Evolutionary conservation across 305 asterid species (phyloP).

Genomic region (Solanum chacoense): DNA sequence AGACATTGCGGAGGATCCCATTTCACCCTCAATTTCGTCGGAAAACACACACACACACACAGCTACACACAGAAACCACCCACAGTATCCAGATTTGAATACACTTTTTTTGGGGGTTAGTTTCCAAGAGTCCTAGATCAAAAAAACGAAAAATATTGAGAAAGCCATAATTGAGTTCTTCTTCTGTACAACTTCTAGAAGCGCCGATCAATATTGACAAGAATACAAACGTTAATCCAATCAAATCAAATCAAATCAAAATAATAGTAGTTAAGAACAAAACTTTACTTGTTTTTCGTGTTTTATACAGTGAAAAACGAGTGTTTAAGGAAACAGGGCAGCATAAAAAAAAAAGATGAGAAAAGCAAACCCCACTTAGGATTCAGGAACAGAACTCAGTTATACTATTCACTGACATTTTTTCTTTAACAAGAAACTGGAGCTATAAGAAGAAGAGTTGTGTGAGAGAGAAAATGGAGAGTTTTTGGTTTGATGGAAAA

Average conservation of each 20-base stretch:
- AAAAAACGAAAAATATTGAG: background rate
- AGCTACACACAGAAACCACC: background rate
- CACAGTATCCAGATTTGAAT: background rate
- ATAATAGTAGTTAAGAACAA: background rate
- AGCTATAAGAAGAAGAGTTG: background rate
- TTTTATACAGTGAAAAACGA: background rate
- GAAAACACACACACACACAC: background rate
- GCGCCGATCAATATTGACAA: background rate
- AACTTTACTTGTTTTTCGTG: background rate
- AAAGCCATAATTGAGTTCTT: background rate
- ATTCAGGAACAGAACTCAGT: background rate
- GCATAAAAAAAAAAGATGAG: background rate
- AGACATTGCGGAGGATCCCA: conserved; percentile 28
- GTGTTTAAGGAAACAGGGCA: background rate
- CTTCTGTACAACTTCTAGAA: background rate
- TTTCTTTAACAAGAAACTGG: background rate
- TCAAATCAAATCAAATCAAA: background rate
- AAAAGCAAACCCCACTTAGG: background rate
- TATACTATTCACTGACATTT: background rate
- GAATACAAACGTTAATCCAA: background rate
- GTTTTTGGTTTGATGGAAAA: background rate
- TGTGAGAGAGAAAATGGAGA: background rate
- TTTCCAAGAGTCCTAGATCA: background rate
- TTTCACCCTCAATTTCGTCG: background rate
- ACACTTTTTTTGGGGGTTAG: background rate